Base-by-base conservation (phyloP, 495 filamentous ascomycete genomes). In the Tricharina praecox region DNA sequence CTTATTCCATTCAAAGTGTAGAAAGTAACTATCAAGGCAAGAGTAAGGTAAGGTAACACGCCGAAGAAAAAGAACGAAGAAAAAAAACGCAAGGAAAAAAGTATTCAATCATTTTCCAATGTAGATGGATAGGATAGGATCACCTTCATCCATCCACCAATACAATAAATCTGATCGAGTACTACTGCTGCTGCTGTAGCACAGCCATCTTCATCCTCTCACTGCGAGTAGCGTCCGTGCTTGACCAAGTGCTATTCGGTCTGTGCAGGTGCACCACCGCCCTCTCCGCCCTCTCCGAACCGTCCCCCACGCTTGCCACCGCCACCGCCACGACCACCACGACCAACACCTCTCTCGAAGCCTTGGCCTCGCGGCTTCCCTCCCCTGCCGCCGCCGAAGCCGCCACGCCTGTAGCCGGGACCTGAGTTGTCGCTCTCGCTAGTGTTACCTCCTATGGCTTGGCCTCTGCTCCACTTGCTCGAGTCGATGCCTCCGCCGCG, bases 401-500 rank as follows among this genome's bases (percentile, higher is more conserved):
- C 53, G 20, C 71, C 67, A 50, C 73, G 67, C 23, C 73, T 70
- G 20, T 67, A 63, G 7, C 68, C 63, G 38, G 70, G 66, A 43
- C 73, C 70, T 25, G 26, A 13, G n/a, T 44, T 19, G 19, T 61
- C 53, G 45, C 83, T 87, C 59, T 93, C 90, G 59, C 85, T 93
- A 49, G 81, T 70, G 24, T 67, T 70, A 18, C 68, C 69, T 41
- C 68, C 69, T 50, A 67, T 64, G 28, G 63, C 40, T 61, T 63
- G 45, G 56, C 54, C 41, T 55, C 60, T 37, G 60, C 68, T 39
- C 68, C 77, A 46, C 70, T 77, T 45, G 70, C 77, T 56, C 78
- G 88, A 53, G 77, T 71, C 62, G 86, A 92, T 57, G 78, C 85
- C 53, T 72, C 47, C n/a, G n/a, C n/a, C 68, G 62, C 79, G 80